These are phyloP conservation scores for Cucumis melo DNA, from an alignment of 306 rosid genomes.

Conservation along the genomic window DNA sequence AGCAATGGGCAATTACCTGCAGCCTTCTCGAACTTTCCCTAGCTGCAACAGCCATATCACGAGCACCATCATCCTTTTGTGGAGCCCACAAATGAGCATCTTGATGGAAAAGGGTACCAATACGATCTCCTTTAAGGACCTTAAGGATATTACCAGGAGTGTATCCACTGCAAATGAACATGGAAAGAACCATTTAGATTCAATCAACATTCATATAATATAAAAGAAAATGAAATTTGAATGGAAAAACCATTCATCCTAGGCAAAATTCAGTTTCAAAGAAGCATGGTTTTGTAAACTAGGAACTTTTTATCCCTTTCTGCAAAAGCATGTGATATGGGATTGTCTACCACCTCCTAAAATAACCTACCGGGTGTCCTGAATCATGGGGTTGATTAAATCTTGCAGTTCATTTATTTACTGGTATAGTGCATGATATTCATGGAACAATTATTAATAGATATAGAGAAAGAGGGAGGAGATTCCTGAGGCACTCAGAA, in stretches of 20 bases:
- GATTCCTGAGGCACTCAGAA: neutral
- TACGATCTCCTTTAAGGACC: slow-evolving; percentile 75
- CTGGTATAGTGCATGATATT: neutral
- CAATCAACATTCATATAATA: neutral
- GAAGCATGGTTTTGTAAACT: neutral
- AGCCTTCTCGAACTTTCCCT: slow-evolving; percentile 91
- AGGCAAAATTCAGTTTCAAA: neutral
- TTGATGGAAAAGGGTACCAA: slow-evolving; percentile 91
- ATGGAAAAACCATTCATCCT: neutral
- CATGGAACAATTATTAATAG: neutral
- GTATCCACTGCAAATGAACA: slow-evolving; percentile 48
- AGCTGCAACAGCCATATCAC: slow-evolving; percentile 94
- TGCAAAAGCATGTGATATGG: neutral
- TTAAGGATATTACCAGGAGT: slow-evolving; percentile 59
- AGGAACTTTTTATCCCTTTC: neutral
- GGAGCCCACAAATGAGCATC: slow-evolving; percentile 70
- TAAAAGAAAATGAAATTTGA: neutral
- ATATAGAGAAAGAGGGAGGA: neutral
- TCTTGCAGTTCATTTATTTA: neutral
- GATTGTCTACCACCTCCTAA: neutral
- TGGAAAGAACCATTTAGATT: neutral
- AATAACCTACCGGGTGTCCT: neutral
- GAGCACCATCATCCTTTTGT: slow-evolving; percentile 53
- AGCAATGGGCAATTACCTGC: slow-evolving; percentile 43
- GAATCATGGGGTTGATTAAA: neutral